Evolutionary conservation across 306 rosid genomes (phyloP), one percentile per base, ranked within the genome.

Genomic region (Citrullus mucosospermus): DNA sequence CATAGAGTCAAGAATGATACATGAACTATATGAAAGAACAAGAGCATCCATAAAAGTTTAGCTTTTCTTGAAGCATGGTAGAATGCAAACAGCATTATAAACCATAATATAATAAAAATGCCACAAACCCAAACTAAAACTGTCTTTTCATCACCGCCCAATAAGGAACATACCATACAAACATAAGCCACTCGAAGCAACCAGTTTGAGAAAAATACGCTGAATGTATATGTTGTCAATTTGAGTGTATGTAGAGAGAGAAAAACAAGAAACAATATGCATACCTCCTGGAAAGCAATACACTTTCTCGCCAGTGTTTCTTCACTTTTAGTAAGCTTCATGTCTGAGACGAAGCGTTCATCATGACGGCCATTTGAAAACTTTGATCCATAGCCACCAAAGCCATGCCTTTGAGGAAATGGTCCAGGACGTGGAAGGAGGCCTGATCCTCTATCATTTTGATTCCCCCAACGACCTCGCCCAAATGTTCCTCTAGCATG

Each of bases 341-440:
- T 58, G 7, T 92, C 99, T 51, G 96, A 91, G 65, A 95, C 93
- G 76, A 95, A 89, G 17, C 96, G 90, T 67, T 95, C 98, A 56
- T 92, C 96, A 6, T 85, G 88, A 71, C 89, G 93, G 65, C 92
- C 90, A 81, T 88, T 91, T 30, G 85, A 44, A 82, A 86, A 90
- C 86, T 89, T 92, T 62, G 92, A 76, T 48, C 91, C 91, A 72
- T 69, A 91, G 76, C 97, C 97, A 80, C 97, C 97, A 43, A 66
- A 92, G 76, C 84, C 87, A 62, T 87, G 96, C 87, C 97, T 86
- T 73, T 86, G 93, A 48, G 93, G 96, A 91, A 82, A 95, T 61
- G 97, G 92, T 66, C 98, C 97, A 9, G 97, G 97, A 56, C 93
- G 88, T 16, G 97, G 97, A 83, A 95, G 97, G 78, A 95, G 85